phyloP scores from a whole-genome alignment of 148 eudicot genomes.

The Chenopodium formosanum region DNA sequence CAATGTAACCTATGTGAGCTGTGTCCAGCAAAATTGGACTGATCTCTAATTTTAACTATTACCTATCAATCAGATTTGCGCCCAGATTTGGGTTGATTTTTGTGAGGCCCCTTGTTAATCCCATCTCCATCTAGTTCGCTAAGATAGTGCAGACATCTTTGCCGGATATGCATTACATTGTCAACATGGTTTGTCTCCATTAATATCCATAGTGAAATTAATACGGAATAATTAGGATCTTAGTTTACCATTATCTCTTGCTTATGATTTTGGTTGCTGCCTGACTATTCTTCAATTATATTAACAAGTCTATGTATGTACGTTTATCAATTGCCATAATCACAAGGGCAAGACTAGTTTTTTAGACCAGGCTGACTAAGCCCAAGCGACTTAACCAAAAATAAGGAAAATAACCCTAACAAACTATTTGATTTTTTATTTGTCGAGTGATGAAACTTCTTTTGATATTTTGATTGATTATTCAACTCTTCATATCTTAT shows the following conservation, averaged over 20 bases:
- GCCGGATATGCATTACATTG: neutral
- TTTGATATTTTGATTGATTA: neutral
- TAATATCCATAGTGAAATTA: neutral
- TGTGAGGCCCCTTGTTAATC: neutral
- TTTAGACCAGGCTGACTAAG: neutral
- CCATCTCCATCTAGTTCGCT: neutral
- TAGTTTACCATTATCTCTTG: neutral
- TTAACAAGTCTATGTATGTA: neutral
- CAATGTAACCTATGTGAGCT: neutral
- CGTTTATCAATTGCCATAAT: neutral
- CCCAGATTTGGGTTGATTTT: neutral
- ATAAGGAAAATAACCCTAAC: neutral
- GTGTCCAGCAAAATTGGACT: neutral
- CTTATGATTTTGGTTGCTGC: conserved; percentile 2
- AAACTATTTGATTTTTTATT: neutral
- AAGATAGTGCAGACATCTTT: neutral
- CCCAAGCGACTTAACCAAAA: too few species aligned
- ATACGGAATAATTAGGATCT: neutral
- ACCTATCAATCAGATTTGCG: neutral
- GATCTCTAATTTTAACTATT: neutral
- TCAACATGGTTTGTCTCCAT: neutral
- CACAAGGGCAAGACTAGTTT: neutral
- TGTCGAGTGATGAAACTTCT: neutral
- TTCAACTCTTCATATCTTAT: conserved; percentile 17
- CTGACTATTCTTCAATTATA: neutral